These are phyloP conservation scores for Mimosa pudica DNA, from an alignment of 306 rosid species.

Conservation along the genomic window DNA sequence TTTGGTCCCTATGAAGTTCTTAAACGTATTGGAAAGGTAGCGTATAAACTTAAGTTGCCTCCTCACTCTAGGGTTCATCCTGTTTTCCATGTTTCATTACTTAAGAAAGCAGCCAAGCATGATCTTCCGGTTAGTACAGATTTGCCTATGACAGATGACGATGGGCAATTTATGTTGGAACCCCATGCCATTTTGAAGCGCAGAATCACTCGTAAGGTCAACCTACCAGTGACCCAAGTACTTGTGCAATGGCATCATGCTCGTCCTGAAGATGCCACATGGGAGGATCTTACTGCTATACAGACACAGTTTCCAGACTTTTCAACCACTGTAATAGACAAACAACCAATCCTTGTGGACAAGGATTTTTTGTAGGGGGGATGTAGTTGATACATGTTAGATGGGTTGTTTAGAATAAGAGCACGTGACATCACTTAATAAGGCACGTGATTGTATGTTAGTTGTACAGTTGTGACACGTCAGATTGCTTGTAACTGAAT, in stretches of 20 bases:
- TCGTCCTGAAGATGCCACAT: not conserved
- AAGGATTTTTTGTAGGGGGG: not conserved
- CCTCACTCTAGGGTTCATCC: not conserved
- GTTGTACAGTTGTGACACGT: not conserved
- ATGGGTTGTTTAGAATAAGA: too few relatives aligned
- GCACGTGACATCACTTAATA: too few relatives aligned
- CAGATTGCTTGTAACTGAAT: too few relatives aligned
- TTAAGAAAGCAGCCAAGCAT: not conserved
- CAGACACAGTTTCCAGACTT: not conserved
- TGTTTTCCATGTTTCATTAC: not conserved
- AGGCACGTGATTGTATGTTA: not conserved
- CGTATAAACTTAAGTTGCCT: not conserved
- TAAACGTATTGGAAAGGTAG: not conserved
- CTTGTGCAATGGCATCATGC: not conserved
- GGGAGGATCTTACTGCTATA: not conserved
- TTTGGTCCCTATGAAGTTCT: not conserved
- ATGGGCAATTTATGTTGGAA: not conserved
- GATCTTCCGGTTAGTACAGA: too few relatives aligned
- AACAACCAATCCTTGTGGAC: not conserved
- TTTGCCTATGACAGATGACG: not conserved
- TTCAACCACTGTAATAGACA: not conserved
- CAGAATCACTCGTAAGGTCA: not conserved
- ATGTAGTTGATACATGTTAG: not conserved
- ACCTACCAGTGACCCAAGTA: not conserved
- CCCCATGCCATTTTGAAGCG: not conserved